phyloP scores from a whole-genome alignment of 495 filamentous ascomycete species.

The Penicillium lagena region DNA sequence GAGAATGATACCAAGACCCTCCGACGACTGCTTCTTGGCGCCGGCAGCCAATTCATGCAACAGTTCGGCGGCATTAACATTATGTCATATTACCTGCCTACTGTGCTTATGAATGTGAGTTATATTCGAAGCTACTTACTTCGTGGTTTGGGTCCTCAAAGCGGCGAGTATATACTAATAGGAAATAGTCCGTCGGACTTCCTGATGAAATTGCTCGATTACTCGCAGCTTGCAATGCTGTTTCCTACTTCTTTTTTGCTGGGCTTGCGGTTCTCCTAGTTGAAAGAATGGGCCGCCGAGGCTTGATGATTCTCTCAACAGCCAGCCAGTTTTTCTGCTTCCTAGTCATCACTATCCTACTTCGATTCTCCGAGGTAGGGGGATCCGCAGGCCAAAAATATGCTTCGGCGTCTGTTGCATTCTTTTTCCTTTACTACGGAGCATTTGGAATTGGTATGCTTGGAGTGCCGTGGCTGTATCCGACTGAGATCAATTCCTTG shows the following conservation, averaged over 20 bases:
- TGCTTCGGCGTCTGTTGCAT: constrained; percentile 27
- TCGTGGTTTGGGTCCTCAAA: too few relatives aligned
- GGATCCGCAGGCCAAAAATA: constrained; percentile 16
- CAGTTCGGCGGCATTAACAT: constrained; percentile 47
- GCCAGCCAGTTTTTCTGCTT: constrained; percentile 43
- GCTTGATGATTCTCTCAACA: constrained; percentile 46
- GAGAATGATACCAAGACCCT: constrained; percentile 37
- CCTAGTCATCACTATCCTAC: constrained; percentile 49
- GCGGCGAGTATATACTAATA: too few relatives aligned
- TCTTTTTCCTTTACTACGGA: constrained; percentile 48
- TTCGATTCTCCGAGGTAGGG: constrained; percentile 34
- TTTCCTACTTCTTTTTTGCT: constrained; percentile 44
- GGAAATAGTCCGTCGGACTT: constrained; percentile 34
- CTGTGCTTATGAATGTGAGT: constrained; percentile 34
- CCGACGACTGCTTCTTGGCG: constrained; percentile 43
- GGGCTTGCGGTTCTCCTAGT: constrained; percentile 38
- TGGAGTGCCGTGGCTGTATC: constrained; percentile 56
- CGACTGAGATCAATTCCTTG: constrained; percentile 56
- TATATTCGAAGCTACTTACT: too few relatives aligned
- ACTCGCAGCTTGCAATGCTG: constrained; percentile 43
- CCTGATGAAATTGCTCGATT: constrained; percentile 39
- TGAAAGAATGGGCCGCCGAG: constrained; percentile 45
- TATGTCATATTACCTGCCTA: constrained; percentile 41
- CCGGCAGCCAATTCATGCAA: constrained; percentile 48
- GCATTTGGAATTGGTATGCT: constrained; percentile 51